These are phyloP conservation scores for Piper longum DNA, from an alignment of 164 flowering plant genomes.

Conservation along the genomic window DNA sequence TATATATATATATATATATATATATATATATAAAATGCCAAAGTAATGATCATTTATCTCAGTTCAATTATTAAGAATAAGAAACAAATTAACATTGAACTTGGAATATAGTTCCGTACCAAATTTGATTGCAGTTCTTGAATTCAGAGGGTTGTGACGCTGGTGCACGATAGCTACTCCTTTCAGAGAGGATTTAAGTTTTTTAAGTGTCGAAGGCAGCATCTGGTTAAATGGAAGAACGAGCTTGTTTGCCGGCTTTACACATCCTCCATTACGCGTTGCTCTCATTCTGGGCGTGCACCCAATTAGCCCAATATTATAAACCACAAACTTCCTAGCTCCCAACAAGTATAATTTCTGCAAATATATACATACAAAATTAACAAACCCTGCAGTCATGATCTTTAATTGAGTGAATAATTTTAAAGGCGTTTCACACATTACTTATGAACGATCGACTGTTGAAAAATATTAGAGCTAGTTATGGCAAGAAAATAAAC, in stretches of 20 bases:
- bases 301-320: not conserved
- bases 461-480: too few species aligned
- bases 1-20: too few species aligned
- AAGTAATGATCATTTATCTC: too few species aligned
- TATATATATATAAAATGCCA: too few species aligned
- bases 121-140: not conserved
- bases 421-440: too few species aligned
- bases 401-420: too few species aligned
- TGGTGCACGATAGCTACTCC: not conserved
- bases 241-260: not conserved
- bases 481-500: too few species aligned
- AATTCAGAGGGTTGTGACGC: not conserved
- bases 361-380: not conserved
- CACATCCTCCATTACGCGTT: not conserved
- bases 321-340: slow-evolving; percentile 1
- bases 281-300: not conserved
- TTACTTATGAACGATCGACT: too few species aligned
- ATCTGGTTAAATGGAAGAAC: not conserved
- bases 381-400: not conserved
- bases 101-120: not conserved
- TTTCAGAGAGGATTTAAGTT: not conserved
- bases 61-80: not conserved
- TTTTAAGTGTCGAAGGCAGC: not conserved
- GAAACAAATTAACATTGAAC: not conserved
- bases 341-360: slow-evolving; percentile 1